These are phyloP conservation scores for Pseudogymnoascus sp. DNA, from an alignment of 2,329 filamentous ascomycete species.

Conservation along the genomic window DNA sequence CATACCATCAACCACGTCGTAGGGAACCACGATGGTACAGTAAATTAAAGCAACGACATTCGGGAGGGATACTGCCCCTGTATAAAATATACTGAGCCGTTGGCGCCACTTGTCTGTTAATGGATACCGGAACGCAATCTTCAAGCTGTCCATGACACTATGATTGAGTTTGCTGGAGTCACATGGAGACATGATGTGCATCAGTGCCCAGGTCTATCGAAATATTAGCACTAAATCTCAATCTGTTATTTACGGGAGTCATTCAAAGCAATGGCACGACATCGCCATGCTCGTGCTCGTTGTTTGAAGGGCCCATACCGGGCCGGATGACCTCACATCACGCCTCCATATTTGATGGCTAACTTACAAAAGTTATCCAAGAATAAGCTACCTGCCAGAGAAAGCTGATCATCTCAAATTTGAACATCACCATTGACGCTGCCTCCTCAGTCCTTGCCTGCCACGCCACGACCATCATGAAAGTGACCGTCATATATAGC, in stretches of 20 bases:
- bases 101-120: slow-evolving; percentile 16
- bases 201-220: slow-evolving; percentile 26
- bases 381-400: slow-evolving; percentile 26
- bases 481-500: slow-evolving; percentile 20
- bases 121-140: slow-evolving; percentile 22
- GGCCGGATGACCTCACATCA: neutral
- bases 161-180: slow-evolving; percentile 11
- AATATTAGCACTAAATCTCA: neutral
- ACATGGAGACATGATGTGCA: slow-evolving; percentile 28
- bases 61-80: slow-evolving; percentile 24
- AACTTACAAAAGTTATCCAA: slow-evolving; percentile 26
- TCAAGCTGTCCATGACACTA: slow-evolving; percentile 13
- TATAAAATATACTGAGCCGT: slow-evolving; percentile 29
- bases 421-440: slow-evolving; percentile 19
- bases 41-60: slow-evolving; percentile 24
- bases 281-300: neutral
- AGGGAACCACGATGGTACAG: slow-evolving; percentile 26
- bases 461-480: slow-evolving; percentile 21
- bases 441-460: slow-evolving; percentile 18
- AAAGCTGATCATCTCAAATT: slow-evolving; percentile 26
- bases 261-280: neutral
- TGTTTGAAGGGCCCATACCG: too few relatives aligned
- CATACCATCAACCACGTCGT: slow-evolving; percentile 9
- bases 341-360: too few relatives aligned
- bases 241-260: neutral